Evolutionary conservation across 495 filamentous ascomycete species (phyloP), one percentile per base, ranked within the genome.

Genomic region (Bombardia bombarda): DNA sequence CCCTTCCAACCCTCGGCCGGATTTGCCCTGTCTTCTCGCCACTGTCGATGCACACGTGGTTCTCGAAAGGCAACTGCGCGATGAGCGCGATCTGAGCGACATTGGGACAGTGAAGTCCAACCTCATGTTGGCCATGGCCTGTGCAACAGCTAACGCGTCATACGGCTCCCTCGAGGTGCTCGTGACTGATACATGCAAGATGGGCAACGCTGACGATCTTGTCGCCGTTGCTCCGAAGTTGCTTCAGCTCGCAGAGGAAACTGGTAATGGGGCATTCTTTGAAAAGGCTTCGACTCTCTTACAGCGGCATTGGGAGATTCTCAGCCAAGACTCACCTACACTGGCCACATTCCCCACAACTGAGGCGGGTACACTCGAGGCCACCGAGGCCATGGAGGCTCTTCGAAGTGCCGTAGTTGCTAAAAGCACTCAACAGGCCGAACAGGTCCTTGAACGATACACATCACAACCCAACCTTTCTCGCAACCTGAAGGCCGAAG

Each of bases 11-110:
- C 26, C 24, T 32, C 24, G 17, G 26, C 25, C 39, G 14, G 39
- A 41, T 18, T 20, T 41, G 25, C 21, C 16, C n/a, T 31, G 39
- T 32, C 17, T 41, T 6, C 39, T 41, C 20, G 39, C 39, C 14
- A n/a, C 23, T 19, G 14, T 41, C 21, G 39, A 41, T 16, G 24
- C 28, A n/a, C 25, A 41, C 39, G 7, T 31, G 19, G 39, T 41
- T 18, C 39, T 41, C 18, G 17, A 8, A 3, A 31, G 21, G 26
- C 26, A 31, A 18, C 28, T 41, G 2, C 39, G 7, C 1, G 39
- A 41, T 6, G 39, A 41, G n/a, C 13, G 17, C 7, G 25, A 17
- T 14, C 19, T 3, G 13, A 41, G 28, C 24, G 39, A 41, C 1
- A 6, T 41, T 7, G 39, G 21, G 10, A 22, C 12, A 16, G 17